A percentile compares a stretch with the other conserved stretches of the same genome.
phyloP scores from a whole-genome alignment of 208 protist species.

The Wallacemonas sp. region DNA sequence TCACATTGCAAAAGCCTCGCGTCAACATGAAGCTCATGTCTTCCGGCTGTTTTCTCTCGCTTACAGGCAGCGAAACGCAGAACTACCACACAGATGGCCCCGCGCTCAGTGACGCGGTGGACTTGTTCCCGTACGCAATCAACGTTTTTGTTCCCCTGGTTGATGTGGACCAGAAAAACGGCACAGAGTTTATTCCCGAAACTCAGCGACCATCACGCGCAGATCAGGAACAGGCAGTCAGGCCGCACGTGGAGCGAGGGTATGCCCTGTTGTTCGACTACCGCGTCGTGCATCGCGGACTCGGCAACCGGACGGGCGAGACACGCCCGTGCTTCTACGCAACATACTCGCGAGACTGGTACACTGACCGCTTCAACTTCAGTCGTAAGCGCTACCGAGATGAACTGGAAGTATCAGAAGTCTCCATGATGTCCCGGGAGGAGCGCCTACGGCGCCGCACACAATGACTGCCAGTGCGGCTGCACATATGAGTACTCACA shows the following conservation, averaged over 20 bases:
- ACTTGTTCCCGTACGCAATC: conserved; percentile 66
- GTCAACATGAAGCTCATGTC: conserved; percentile 50
- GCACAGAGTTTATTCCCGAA: conserved; percentile 59
- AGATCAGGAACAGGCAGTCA: conserved; percentile 24
- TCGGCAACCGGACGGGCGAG: conserved; percentile 37
- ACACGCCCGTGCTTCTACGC: conserved; percentile 64
- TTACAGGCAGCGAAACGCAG: conserved; percentile 52
- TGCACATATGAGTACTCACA: too few species aligned
- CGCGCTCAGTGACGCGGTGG: conserved; percentile 40
- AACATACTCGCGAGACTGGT: conserved; percentile 59
- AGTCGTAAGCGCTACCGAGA: conserved; percentile 45
- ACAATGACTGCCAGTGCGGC: background rate
- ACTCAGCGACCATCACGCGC: conserved; percentile 27
- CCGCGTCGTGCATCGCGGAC: conserved; percentile 58
- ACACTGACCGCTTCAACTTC: conserved; percentile 69
- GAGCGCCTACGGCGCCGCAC: conserved; percentile 27
- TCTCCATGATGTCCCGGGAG: conserved; percentile 18
- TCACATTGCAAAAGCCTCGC: conserved; percentile 15
- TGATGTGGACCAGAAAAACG: conserved; percentile 48
- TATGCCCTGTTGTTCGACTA: conserved; percentile 67
- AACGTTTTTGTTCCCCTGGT: conserved; percentile 80
- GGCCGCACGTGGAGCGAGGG: conserved; percentile 41
- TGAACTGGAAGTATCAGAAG: conserved; percentile 24
- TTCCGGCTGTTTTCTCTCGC: conserved; percentile 65
- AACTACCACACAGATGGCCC: conserved; percentile 63